Base-by-base conservation (phyloP, 176 grass and related monocot genomes). In the Eragrostis curvula region DNA sequence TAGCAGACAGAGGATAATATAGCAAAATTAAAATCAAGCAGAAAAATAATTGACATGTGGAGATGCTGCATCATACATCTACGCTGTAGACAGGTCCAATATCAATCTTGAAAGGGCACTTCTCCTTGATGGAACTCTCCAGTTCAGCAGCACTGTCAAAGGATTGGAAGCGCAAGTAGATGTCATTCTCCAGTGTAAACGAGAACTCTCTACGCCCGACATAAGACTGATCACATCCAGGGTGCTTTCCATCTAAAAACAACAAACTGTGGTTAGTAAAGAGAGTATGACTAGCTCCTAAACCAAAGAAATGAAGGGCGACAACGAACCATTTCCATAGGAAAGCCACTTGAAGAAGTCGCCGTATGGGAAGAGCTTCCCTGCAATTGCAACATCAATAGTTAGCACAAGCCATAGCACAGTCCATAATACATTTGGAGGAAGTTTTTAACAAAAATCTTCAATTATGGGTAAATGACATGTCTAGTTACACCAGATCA, bases 271-370 rank as follows among this genome's bases (percentile, higher is more conserved):
- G 12, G 61, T 66, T 8, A 75, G 49, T 56, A 48, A 63, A 40
- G 17, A 69, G 0, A 68, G 28, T 68, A 66, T 29, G 40, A 78
- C 32, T 43, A 65, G 62, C 60, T 59, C 21, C 39, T 73, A 39
- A 30, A 47, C 9, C 17, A n/a, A 51, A 52, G 23, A 16, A 77
- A 12, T 15, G 25, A 20, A 45, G 61, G 67, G 69, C 69, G 42
- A 41, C 7, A 6, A 87, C 81, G 1, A 50, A 98, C 92, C 96
- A 82, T 95, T 98, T 93, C 90, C 96, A 49, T 98, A 98, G 17
- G 91, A 94, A n/a, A 97, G 82, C 91, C 94, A 97, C 65, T 90
- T 94, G 77, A 88, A 94, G 66, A 97, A 90, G 68, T 97, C 94
- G 6, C 52, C 86, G 71, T 88, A 88, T 1, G 94, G 94, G 88